These are phyloP conservation scores for Camellia lanceoleosa DNA, from an alignment of 148 eudicot species.

Conservation along the genomic window DNA sequence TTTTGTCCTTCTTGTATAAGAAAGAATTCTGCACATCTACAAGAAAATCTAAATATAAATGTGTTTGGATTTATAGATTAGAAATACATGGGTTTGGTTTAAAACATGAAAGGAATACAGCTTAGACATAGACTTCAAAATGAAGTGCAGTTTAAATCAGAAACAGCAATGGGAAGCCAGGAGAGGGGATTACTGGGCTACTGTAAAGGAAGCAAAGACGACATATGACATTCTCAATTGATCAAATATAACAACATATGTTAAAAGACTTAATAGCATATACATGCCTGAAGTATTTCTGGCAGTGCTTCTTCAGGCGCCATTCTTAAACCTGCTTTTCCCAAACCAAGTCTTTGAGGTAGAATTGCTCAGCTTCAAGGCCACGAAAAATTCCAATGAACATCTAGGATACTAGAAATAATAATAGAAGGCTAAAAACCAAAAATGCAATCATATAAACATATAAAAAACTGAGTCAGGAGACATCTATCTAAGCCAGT, in stretches of 20 bases:
- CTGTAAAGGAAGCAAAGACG: neutral
- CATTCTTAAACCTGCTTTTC: slow-evolving; percentile 96
- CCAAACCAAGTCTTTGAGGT: slow-evolving; percentile 95
- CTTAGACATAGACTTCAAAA: neutral
- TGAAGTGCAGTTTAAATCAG: neutral
- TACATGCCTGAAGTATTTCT: slow-evolving; percentile 79
- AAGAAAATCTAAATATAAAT: neutral
- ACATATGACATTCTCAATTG: neutral
- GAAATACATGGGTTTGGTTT: neutral
- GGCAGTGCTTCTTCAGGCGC: too few species aligned
- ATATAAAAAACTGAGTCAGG: neutral
- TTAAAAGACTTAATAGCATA: slow-evolving; percentile 11
- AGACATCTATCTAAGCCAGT: neutral
- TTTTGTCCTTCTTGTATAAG: neutral
- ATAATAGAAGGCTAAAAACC: neutral
- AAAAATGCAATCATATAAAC: neutral
- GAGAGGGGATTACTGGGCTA: neutral
- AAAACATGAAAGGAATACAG: neutral
- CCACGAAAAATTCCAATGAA: slow-evolving; percentile 30
- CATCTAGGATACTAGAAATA: slow-evolving; percentile 14
- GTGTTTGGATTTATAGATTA: neutral
- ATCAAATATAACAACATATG: neutral
- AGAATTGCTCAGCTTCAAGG: slow-evolving; percentile 66
- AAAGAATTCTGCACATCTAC: neutral
- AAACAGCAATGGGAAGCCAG: neutral